phyloP scores from a whole-genome alignment of 208 protist species.

The Leishmania aethiopica region DNA sequence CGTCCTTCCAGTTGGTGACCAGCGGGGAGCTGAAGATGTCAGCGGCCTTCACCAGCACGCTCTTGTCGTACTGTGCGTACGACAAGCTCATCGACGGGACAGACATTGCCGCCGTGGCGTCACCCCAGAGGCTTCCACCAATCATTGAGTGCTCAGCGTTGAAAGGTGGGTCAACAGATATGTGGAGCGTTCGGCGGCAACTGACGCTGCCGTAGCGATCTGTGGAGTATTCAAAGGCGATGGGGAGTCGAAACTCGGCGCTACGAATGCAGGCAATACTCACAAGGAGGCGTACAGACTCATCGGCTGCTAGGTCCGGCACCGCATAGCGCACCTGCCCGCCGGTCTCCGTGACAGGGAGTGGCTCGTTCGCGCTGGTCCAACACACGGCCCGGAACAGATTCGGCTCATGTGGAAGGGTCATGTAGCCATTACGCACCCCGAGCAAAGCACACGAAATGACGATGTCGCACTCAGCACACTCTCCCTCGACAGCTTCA shows the following conservation, averaged over 20 bases:
- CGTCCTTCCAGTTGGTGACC: slow-evolving; percentile 36
- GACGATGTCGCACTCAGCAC: slow-evolving; percentile 36
- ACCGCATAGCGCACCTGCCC: slow-evolving; percentile 21
- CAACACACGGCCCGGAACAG: slow-evolving; percentile 29
- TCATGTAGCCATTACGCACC: slow-evolving; percentile 35
- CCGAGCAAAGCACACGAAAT: slow-evolving; percentile 32
- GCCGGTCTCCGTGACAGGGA: neutral
- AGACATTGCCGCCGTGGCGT: slow-evolving; percentile 13
- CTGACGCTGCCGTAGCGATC: slow-evolving; percentile 27
- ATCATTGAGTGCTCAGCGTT: slow-evolving; percentile 33
- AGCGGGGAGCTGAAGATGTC: slow-evolving; percentile 26
- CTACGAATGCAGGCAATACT: slow-evolving; percentile 35
- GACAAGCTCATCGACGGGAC: slow-evolving; percentile 22
- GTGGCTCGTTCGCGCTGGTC: slow-evolving; percentile 15
- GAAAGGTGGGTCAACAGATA: slow-evolving; percentile 43
- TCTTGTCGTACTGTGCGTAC: slow-evolving; percentile 38
- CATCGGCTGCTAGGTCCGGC: slow-evolving; percentile 18
- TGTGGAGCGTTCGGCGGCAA: slow-evolving; percentile 24
- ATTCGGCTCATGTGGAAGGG: slow-evolving; percentile 32
- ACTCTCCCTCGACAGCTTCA: slow-evolving; percentile 62
- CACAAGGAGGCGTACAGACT: slow-evolving; percentile 21
- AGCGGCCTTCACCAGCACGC: slow-evolving; percentile 38
- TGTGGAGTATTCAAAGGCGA: slow-evolving; percentile 33
- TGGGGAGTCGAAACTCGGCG: slow-evolving; percentile 39
- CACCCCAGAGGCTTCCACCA: slow-evolving; percentile 19